A percentile compares a stretch with the other conserved stretches of the same genome.
Evolutionary conservation across 768 basidiomycete species (phyloP).

Genomic region (Mycena alexandri): DNA sequence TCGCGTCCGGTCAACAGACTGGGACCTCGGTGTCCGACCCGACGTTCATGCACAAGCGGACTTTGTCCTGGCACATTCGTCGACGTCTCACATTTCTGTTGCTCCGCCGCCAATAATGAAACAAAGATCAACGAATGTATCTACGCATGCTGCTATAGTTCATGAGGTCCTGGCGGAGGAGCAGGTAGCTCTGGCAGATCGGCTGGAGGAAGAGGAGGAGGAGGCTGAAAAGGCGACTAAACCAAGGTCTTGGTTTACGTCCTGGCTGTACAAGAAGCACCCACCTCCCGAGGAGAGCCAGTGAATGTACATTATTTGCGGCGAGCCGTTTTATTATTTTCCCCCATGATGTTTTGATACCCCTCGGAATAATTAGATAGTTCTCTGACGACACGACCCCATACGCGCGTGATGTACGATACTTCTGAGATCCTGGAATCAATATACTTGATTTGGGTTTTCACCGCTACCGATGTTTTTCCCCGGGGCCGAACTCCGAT

Average conservation of each 20-base stretch:
- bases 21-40: constrained; percentile 53
- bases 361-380: constrained; percentile 54
- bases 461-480: constrained; percentile 52
- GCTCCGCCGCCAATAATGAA: constrained; percentile 38
- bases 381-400: constrained; percentile 38
- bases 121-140: constrained; percentile 57
- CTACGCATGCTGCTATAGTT: constrained; percentile 72
- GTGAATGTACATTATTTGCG: constrained; percentile 38
- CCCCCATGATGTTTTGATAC: constrained; percentile 49
- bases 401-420: constrained; percentile 42
- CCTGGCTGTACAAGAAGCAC: constrained; percentile 72
- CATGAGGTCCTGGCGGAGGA: constrained; percentile 82
- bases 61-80: constrained; percentile 51
- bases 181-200: constrained; percentile 64
- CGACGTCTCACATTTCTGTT: constrained; percentile 54
- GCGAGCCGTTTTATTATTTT: constrained; percentile 41
- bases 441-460: constrained; percentile 35
- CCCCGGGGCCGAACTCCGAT: constrained; percentile 50
- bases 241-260: constrained; percentile 70
- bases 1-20: constrained; percentile 49
- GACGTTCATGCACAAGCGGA: constrained; percentile 62
- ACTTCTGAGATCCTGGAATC: constrained; percentile 40
- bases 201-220: constrained; percentile 67
- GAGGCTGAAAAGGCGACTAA: constrained; percentile 60
- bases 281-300: constrained; percentile 25